Base-by-base conservation (phyloP, 805 yeast genomes). In the Metschnikowia colocasiae region DNA sequence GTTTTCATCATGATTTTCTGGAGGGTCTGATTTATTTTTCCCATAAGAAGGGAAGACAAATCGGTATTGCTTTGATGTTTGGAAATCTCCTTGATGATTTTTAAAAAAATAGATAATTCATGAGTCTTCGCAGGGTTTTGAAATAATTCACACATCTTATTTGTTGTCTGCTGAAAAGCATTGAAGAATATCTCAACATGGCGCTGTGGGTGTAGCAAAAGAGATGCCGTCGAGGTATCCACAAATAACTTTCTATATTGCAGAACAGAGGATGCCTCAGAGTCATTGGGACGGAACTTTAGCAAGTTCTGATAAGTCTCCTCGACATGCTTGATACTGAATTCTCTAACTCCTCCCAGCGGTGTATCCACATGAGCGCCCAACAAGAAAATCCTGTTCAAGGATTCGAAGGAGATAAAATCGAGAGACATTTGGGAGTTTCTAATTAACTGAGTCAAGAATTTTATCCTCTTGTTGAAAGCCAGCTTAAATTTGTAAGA, bases 381-480 rank as follows among this genome's bases (percentile, higher is more conserved):
- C 38, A 72, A 55, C 48, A 66, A 64, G 46, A 65, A 69, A 1
- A 71, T 59, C 34, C 64, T 63, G 27, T 67, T 63, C 33, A 72
- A 53, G 1, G 70, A 55, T 44, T 71, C 71, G 48, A 67, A 68
- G 38, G 67, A 58, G 36, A 67, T 72, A 30, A 68, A 54, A 40
- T 59, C 65, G 3, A 58, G 35, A 9, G 61, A 54, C 7, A 55
- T 54, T 10, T 56, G 57, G 4, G 69, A 50, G 40, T 69, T 74
- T 19, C 56, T 59, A 1, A 71, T 43, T 8, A 71, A 54, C 13
- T 55, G 52, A 19, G 50, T 48, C 20, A 71, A 52, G 49, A 62
- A 72, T 34, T 62, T 66, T 19, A 67, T 53, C 35, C 75, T 55
- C 51, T 64, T 71, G 49, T 71, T 71, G 57, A 69, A 67, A 4